These are phyloP conservation scores for Gossypium anomalum DNA, from an alignment of 345 rosid genomes.

Conservation along the genomic window DNA sequence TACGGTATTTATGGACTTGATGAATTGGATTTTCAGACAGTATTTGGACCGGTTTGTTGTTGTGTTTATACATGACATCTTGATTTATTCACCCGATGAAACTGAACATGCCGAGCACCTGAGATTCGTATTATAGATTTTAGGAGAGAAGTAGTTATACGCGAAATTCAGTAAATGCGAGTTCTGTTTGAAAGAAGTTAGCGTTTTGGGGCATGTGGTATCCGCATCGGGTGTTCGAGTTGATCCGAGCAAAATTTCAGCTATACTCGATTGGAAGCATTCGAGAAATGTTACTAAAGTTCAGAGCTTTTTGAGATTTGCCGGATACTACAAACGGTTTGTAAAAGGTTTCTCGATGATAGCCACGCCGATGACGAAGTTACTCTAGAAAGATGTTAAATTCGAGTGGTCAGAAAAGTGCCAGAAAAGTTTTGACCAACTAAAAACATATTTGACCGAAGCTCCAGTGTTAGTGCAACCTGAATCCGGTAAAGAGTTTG, in stretches of 20 bases:
- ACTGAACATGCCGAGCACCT: fast-evolving
- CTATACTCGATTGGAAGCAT: fast-evolving
- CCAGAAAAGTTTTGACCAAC: fast-evolving
- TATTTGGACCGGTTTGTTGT: too few relatives aligned
- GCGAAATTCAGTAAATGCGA: fast-evolving
- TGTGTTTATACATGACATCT: too few relatives aligned
- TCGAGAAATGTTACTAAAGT: too few relatives aligned
- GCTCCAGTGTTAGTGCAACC: too few relatives aligned
- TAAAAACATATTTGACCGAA: fast-evolving
- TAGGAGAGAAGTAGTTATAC: fast-evolving
- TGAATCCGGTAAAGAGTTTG: fast-evolving
- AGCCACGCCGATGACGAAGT: fast-evolving
- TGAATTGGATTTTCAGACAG: too few relatives aligned
- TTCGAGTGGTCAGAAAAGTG: too few relatives aligned
- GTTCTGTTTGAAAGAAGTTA: fast-evolving
- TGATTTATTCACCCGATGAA: fast-evolving
- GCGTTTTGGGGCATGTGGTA: too few relatives aligned
- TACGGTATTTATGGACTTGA: too few relatives aligned
- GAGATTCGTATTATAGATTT: fast-evolving
- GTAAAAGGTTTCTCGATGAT: too few relatives aligned
- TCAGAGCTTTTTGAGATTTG: fast-evolving
- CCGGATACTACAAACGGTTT: fast-evolving
- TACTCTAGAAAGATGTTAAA: fast-evolving
- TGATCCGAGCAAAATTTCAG: too few relatives aligned
- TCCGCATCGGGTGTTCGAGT: fast-evolving